Conservation (phyloP, 2,329 filamentous ascomycete genomes). For the Colletotrichum cuscutae region DNA sequence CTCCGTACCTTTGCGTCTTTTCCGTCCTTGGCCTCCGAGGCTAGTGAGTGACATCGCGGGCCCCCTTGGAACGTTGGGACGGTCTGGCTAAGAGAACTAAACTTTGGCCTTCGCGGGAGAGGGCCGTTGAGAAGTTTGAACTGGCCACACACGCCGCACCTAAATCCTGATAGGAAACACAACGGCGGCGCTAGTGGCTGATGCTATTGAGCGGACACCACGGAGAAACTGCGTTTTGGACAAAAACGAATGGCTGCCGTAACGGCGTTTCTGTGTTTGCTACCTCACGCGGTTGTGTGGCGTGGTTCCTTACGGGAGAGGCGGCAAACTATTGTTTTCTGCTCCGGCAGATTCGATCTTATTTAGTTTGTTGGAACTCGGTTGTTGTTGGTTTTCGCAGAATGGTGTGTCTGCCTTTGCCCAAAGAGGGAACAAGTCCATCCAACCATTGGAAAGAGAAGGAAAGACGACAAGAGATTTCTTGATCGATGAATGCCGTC, state of each 20-base stretch:
- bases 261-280: not conserved
- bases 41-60: slow-evolving; percentile 15
- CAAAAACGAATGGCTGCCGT: no score
- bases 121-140: not conserved
- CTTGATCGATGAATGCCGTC: not conserved
- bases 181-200: slow-evolving; percentile 23
- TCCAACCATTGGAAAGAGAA: slow-evolving; percentile 13
- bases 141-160: not conserved
- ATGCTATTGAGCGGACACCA: slow-evolving; percentile 14
- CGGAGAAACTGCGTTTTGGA: not conserved
- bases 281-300: not conserved
- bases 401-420: not conserved
- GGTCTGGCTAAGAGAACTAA: not conserved
- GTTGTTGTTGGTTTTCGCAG: not conserved
- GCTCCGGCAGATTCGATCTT: not conserved
- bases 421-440: slow-evolving; percentile 21
- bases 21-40: not conserved
- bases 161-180: not conserved
- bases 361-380: not conserved
- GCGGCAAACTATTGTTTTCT: slow-evolving; percentile 7
- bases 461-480: not conserved
- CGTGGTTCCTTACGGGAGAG: slow-evolving; percentile 3
- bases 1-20: slow-evolving; percentile 9
- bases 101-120: not conserved
- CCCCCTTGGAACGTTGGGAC: not conserved